These are phyloP conservation scores for Asterophora parasitica DNA, from an alignment of 768 basidiomycete species.

Conservation along the genomic window DNA sequence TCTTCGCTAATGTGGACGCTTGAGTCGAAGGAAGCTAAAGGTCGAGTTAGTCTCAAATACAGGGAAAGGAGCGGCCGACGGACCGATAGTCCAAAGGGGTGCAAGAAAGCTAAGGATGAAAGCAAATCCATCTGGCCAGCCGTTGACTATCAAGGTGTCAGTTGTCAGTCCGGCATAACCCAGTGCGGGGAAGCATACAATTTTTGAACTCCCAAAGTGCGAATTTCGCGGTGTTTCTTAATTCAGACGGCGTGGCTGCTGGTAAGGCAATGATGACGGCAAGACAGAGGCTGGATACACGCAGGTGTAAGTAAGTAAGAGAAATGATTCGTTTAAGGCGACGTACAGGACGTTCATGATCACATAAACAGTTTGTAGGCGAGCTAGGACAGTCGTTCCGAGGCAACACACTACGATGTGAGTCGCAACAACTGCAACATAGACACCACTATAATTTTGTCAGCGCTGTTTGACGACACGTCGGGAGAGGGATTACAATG, in stretches of 20 bases:
- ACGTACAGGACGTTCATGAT: conserved; percentile 61
- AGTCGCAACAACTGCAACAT: conserved; percentile 51
- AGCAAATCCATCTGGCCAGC: conserved; percentile 56
- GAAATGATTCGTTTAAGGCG: conserved; percentile 14
- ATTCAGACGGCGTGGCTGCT: conserved; percentile 51
- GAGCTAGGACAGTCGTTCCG: conserved; percentile 59
- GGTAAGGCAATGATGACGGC: conserved; percentile 69
- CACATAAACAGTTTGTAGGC: conserved; percentile 67
- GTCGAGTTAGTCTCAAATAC: neutral
- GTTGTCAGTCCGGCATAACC: neutral
- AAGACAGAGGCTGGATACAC: conserved; percentile 44
- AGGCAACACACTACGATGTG: conserved; percentile 66
- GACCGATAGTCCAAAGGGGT: conserved; percentile 44
- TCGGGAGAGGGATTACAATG: conserved; percentile 18
- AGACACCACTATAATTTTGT: conserved; percentile 49
- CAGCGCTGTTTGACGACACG: neutral
- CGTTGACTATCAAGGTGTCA: conserved; percentile 34
- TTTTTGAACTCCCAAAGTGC: conserved; percentile 62
- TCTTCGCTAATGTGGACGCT: conserved; percentile 70
- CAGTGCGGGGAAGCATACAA: conserved; percentile 27
- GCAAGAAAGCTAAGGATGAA: conserved; percentile 43
- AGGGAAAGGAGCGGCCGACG: neutral
- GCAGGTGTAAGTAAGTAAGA: neutral
- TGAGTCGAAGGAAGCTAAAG: conserved; percentile 42
- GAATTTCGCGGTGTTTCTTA: conserved; percentile 55